Evolutionary conservation across 768 basidiomycete species (phyloP).

Genomic region (Tricholoma furcatifolium): DNA sequence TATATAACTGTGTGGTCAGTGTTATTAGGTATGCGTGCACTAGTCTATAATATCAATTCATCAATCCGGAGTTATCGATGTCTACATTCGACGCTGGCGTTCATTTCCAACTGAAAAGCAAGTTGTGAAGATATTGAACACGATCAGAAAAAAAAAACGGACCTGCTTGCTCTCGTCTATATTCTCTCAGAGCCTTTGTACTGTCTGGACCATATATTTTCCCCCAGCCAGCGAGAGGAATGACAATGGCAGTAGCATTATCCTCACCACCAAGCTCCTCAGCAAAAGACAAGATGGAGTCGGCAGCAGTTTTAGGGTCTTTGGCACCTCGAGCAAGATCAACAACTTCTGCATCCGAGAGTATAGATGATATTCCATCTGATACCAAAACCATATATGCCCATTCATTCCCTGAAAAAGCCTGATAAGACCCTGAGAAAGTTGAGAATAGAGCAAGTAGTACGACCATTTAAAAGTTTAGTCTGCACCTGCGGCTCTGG

Average conservation of each 20-base stretch:
- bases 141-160: constrained; percentile 15
- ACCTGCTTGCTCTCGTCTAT: constrained; percentile 68
- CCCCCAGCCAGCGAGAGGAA: constrained; percentile 93
- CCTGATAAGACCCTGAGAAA: not conserved
- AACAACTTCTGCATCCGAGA: constrained; percentile 93
- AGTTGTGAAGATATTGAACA: not conserved
- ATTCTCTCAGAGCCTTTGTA: constrained; percentile 82
- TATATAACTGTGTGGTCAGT: no score
- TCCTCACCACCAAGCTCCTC: constrained; percentile 89
- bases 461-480: constrained; percentile 70
- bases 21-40: no score
- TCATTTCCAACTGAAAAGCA: constrained; percentile 53
- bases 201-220: constrained; percentile 74
- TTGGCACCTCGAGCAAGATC: constrained; percentile 77
- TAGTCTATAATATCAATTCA: not conserved
- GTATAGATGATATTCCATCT: constrained; percentile 87
- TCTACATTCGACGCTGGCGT: constrained; percentile 66
- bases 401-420: constrained; percentile 67
- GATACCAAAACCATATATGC: constrained; percentile 88
- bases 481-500: constrained; percentile 88
- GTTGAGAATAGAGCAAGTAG: not conserved
- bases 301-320: constrained; percentile 79
- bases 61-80: not conserved
- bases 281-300: constrained; percentile 78
- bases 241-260: constrained; percentile 87